Percentiles rank a stretch among this genome's conserved stretches.
Conservation (phyloP, 768 basidiomycete genomes). For the Termitomyces bulborhizus region DNA sequence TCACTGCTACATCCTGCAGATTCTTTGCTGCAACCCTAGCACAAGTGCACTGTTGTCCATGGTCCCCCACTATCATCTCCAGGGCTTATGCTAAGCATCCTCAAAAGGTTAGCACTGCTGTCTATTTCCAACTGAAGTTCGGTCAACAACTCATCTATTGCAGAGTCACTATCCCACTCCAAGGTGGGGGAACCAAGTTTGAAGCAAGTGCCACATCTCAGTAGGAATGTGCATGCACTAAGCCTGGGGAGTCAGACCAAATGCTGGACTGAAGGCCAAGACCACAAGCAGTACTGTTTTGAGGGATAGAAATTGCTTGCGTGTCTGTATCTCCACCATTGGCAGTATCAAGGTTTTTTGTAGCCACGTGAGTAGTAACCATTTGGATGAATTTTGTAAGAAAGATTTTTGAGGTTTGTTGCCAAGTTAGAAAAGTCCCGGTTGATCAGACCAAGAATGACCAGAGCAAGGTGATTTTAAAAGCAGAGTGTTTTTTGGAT, state of each 20-base stretch:
- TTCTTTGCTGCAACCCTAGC: neutral
- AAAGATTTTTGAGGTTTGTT: no score
- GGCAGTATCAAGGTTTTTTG: neutral
- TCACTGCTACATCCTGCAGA: no score
- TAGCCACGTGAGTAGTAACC: neutral
- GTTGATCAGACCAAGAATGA: neutral
- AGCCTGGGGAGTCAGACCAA: neutral
- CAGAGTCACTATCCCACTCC: neutral
- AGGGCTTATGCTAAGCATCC: neutral
- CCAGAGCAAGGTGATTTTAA: neutral
- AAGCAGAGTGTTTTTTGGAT: no score
- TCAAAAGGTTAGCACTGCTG: neutral
- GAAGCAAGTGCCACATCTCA: neutral
- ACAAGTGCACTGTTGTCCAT: neutral
- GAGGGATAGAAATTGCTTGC: neutral
- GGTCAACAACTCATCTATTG: neutral
- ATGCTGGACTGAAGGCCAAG: neutral
- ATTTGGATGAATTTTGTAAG: neutral
- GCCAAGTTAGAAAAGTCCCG: neutral
- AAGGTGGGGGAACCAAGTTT: neutral
- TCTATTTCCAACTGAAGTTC: neutral
- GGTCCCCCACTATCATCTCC: neutral
- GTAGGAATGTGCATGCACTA: neutral
- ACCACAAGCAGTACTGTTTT: neutral
- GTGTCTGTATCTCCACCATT: neutral